Percentiles rank a stretch among this genome's conserved stretches.
These are phyloP conservation scores for Mucor piriformis DNA, from an alignment of 371 early-diverging fungal genomes.

Conservation along the genomic window DNA sequence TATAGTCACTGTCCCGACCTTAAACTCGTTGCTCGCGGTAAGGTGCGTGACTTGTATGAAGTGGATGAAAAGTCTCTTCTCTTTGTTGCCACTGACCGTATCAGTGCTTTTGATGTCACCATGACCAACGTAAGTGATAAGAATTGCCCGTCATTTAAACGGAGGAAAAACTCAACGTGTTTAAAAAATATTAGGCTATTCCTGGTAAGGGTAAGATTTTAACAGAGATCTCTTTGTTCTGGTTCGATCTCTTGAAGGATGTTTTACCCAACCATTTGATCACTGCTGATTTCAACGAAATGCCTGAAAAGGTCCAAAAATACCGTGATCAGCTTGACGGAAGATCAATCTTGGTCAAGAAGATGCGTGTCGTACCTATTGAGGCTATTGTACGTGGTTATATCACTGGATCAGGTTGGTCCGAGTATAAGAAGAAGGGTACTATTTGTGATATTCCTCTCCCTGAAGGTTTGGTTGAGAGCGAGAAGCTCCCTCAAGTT, in stretches of 20 bases:
- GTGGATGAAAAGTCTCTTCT: conserved; percentile 85
- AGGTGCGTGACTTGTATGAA: conserved; percentile 96
- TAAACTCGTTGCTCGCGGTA: conserved; percentile 92
- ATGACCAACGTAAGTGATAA: conserved; percentile 88
- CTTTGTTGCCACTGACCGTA: conserved; percentile 96
- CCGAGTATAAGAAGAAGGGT: conserved; percentile 90
- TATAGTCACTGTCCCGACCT: conserved; percentile 85
- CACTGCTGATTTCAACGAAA: conserved; percentile 89
- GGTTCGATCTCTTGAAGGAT: conserved; percentile 90
- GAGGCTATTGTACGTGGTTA: conserved; percentile 98
- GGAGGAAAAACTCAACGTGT: no score
- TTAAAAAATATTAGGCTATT: no score
- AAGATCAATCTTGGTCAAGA: conserved; percentile 90
- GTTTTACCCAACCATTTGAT: conserved; percentile 93
- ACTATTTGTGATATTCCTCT: conserved; percentile 92
- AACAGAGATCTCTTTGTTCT: conserved; percentile 91
- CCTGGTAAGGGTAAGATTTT: conserved; percentile 95
- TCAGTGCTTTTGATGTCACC: conserved; percentile 97
- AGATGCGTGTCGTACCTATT: conserved; percentile 91
- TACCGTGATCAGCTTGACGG: conserved; percentile 88
- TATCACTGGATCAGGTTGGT: conserved; percentile 95
- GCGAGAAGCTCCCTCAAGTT: conserved; percentile 78
- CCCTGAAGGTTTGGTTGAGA: conserved; percentile 81
- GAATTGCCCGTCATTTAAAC: no score
- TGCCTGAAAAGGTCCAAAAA: conserved; percentile 86